Base-by-base conservation (phyloP, 352 stramenopile species). In the Pythium rishiriense region DNA sequence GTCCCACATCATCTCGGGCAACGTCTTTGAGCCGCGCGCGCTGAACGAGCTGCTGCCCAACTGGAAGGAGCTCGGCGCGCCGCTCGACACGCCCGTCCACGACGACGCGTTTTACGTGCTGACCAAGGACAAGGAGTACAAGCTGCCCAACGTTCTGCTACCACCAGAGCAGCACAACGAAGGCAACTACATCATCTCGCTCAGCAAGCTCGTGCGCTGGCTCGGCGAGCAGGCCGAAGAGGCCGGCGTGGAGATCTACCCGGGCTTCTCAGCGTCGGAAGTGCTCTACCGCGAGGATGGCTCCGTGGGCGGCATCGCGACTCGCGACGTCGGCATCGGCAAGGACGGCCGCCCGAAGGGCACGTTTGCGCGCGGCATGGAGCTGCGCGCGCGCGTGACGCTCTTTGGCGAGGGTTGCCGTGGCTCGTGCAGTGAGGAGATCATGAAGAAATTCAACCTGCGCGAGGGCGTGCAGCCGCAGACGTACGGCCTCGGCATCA, bases 401-500 rank as follows among this genome's bases (percentile, higher is more conserved):
- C 74, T 99, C 19, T 98, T 99, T 73, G 97, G 97, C 10, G 98
- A 99, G 79, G 98, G 98, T 35, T 98, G 94, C 64, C 83, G 97
- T 55, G 98, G 98, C 49, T 98, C 90, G 24, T 99, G 97, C 83
- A 97, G 90, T 39, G 97, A 99, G 76, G 89, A 96, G 33, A 76
- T 99, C 56, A 99, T 99, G 73, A 73, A 88, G 17, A 97, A 98
- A 60, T 99, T 98, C 69, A 83, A 98, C 52, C 75, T 99, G 61
- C 85, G 97, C 24, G 78, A 97, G 26, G 81, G 86, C 56, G 72
- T 79, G 15, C 82, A 98, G 59, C 87, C 85, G 55, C 97, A 99
- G 79, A 99, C 97, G 31, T 99, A 99, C 75, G 97, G 97, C 25
- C 84, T 99, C 26, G 98, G 98, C n/a, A 94, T 99, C 66, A 99